Evolutionary conservation across 768 basidiomycete genomes (phyloP), one percentile per base, ranked within the genome.

Genomic region (Sarcodon sp.): DNA sequence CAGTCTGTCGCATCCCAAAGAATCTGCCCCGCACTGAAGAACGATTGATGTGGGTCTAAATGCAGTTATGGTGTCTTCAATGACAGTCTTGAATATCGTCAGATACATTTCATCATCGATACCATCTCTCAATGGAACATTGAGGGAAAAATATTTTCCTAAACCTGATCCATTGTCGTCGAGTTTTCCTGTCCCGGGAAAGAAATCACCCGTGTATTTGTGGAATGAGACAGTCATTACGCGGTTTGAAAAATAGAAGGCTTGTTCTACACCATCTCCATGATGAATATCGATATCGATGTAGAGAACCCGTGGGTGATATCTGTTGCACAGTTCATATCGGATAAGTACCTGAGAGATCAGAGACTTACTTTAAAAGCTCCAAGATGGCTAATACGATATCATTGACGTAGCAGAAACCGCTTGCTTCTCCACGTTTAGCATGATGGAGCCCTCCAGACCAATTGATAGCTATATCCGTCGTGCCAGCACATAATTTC

Each of bases 251-350:
- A 94, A 85, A 65, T 94, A 99, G 64, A 99, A 98, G 0, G 94
- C 96, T 51, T 94, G 85, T 60, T 99, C 91, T 2, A 99, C 96
- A 18, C 94, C 94, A 58, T 99, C 94, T 7, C 94, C 94, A 56
- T 99, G 94, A 63, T 99, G 94, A 48, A 98, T 97, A 60, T 99
- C 94, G 54, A 99, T 99, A 67, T 99, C 94, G 56, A 99, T 91
- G 62, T 99, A 99, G 7, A 99, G 71, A 3, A 99, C 94, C 13
- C 94, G 81, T 6, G 94, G 85, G 55, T 92, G 87, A 59, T 87
- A 83, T 60, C 94, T 97, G 51, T 12, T 31, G 12, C 32, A 38
- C 32, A 9, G 47, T n/a, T 12, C 2, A 33, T 43, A 16, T 11
- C 31, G 18, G 16, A 15, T 6, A 34, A n/a, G 21, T 15, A 47